Percentiles rank a stretch among this genome's conserved stretches.
Evolutionary conservation across 148 eudicot genomes (phyloP).

Genomic region (Selenicereus undatus): DNA sequence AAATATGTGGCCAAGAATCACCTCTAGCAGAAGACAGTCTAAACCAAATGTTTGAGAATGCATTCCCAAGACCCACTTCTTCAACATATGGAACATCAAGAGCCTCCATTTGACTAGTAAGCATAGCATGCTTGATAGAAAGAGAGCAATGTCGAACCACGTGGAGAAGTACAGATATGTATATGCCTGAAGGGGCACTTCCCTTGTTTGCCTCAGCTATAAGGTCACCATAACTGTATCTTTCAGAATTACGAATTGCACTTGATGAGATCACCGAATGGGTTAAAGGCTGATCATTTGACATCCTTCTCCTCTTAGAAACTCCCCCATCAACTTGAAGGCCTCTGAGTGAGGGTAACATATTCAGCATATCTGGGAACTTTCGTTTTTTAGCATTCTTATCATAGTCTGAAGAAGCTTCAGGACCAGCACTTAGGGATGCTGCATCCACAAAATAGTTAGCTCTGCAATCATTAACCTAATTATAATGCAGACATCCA

Average conservation of each 20-base stretch:
- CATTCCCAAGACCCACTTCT: conserved; percentile 69
- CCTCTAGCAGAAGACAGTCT: conserved; percentile 73
- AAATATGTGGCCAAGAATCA: conserved; percentile 75
- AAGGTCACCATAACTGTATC: conserved; percentile 67
- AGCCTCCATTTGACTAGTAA: conserved; percentile 93
- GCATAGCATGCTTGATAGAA: conserved; percentile 88
- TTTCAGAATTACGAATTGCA: conserved; percentile 34
- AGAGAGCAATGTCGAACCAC: conserved; percentile 95
- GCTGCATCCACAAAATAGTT: conserved; percentile 42
- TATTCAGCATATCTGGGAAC: conserved; percentile 61
- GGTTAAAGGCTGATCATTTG: conserved; percentile 35
- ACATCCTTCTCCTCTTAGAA: conserved; percentile 56
- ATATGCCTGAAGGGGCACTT: conserved; percentile 70
- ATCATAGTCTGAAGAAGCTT: conserved; percentile 30
- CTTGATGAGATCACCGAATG: conserved; percentile 33
- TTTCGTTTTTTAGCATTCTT: conserved; percentile 59
- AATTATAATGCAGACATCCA: conserved; percentile 3
- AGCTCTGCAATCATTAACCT: conserved; percentile 15
- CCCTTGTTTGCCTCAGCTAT: conserved; percentile 94
- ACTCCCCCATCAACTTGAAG: conserved; percentile 32
- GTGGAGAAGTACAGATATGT: conserved; percentile 76
- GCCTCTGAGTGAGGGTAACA: conserved; percentile 62
- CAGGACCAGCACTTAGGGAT: conserved; percentile 39
- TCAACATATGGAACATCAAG: conserved; percentile 84
- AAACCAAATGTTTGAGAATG: conserved; percentile 84